Evolutionary conservation across 176 grass and related monocot species (phyloP).

Genomic region (Musa schizocarpa): DNA sequence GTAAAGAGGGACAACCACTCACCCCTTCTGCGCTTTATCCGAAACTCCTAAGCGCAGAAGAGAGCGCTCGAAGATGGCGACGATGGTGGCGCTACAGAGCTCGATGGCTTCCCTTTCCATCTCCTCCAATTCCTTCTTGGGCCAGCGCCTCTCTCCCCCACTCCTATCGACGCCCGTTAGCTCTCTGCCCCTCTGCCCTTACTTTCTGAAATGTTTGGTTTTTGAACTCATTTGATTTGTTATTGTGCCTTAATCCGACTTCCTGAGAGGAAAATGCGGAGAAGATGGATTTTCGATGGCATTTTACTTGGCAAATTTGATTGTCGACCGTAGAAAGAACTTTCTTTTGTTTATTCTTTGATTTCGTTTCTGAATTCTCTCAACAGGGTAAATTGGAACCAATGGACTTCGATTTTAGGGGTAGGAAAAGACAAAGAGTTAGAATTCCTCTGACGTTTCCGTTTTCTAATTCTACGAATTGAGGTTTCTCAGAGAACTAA

Average conservation of each 20-base stretch:
- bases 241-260: neutral
- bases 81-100: constrained; percentile 27
- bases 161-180: constrained; percentile 15
- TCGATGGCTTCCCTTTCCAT: constrained; percentile 39
- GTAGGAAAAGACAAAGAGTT: neutral
- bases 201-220: neutral
- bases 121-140: constrained; percentile 34
- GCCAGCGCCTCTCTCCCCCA: constrained; percentile 12
- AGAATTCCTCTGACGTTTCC: neutral
- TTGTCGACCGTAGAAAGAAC: neutral
- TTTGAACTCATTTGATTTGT: neutral
- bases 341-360: too few relatives aligned
- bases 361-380: too few relatives aligned
- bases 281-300: neutral
- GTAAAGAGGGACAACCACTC: neutral
- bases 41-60: constrained; percentile 13
- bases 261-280: neutral
- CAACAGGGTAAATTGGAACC: neutral
- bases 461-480: neutral
- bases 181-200: neutral
- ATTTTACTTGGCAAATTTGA: neutral
- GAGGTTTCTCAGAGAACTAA: neutral
- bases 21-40: neutral
- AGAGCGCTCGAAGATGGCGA: constrained; percentile 25
- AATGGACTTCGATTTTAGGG: neutral